A percentile compares a stretch with the other conserved stretches of the same genome.
These are phyloP conservation scores for Phytophthora idaei DNA, from an alignment of 352 stramenopile species.

Conservation along the genomic window DNA sequence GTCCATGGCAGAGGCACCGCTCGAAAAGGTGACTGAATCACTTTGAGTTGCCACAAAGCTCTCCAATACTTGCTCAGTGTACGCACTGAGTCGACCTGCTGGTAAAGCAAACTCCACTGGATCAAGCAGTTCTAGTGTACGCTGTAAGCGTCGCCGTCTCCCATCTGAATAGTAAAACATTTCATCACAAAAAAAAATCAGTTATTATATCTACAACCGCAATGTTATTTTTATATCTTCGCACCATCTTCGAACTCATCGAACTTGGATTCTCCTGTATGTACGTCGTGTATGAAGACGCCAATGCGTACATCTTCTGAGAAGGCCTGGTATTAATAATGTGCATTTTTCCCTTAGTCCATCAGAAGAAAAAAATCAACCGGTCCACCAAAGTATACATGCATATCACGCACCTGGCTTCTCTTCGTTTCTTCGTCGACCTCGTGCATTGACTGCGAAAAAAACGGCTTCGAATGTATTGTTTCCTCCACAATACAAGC, in stretches of 20 bases:
- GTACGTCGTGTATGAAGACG: conserved; percentile 46
- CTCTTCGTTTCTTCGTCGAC: conserved; percentile 29
- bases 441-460: conserved; percentile 40
- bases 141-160: conserved; percentile 30
- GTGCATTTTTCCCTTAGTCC: no score
- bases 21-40: neutral
- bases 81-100: conserved; percentile 37
- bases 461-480: conserved; percentile 40
- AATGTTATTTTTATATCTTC: neutral
- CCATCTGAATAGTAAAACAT: conserved; percentile 25
- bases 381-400: neutral
- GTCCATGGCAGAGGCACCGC: neutral
- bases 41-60: conserved; percentile 21
- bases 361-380: neutral
- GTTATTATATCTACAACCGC: neutral
- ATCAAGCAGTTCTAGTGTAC: conserved; percentile 33
- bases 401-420: conserved; percentile 18
- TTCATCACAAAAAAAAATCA: conserved; percentile 1
- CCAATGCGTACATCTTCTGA: conserved; percentile 39
- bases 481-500: conserved; percentile 48
- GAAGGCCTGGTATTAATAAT: conserved; percentile 11
- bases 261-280: conserved; percentile 49
- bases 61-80: conserved; percentile 48
- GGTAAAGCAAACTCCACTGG: conserved; percentile 56
- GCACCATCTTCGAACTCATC: conserved; percentile 58